Base-by-base conservation (phyloP, 1,139 yeast genomes). In the Pichia sp. region DNA sequence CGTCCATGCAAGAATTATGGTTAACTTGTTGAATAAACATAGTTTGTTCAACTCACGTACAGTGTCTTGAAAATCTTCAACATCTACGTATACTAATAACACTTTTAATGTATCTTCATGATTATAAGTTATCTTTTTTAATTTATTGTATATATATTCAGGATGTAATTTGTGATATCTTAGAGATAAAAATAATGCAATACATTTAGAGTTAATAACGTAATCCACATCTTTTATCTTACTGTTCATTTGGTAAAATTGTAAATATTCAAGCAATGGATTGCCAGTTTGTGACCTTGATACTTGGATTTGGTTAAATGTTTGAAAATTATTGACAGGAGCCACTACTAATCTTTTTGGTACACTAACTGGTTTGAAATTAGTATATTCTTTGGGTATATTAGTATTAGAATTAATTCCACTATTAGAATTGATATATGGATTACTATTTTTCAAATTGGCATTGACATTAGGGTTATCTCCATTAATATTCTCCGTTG, bases 81-180 rank as follows among this genome's bases (percentile, higher is more conserved):
- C 78, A 59, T 89, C 97, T 2, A 88, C 86, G 25, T 86, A 81
- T 25, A 84, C 80, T 44, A 92, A 67, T 40, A 92, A 62, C 1
- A 89, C 71, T 25, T 90, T 76, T 44, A 84, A 69, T 33, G 75
- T 71, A 6, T 56, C 53, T 29, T 48, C 52, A n/a, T 54, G 51
- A 29, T 52, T 57, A 41, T 58, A 54, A 2, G 56, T 46, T 32
- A 81, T 64, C 48, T 81, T 80, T 54, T 77, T 78, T 58, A 89
- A 72, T 48, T 94, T 75, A 50, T 78, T 77, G 71, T 81, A 79
- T 4, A 92, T 79, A 59, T 92, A 89, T 61, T 89, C 97, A 0
- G 96, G 96, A 54, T 86, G 90, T 40, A 90, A 69, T 58, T 85
- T 84, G 64, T 89, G 95, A 65, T 90, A 92, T 52, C 86, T 82